Evolutionary conservation across 768 basidiomycete species (phyloP), one percentile per base, ranked within the genome.

Genomic region (Boletus eberwhitei): DNA sequence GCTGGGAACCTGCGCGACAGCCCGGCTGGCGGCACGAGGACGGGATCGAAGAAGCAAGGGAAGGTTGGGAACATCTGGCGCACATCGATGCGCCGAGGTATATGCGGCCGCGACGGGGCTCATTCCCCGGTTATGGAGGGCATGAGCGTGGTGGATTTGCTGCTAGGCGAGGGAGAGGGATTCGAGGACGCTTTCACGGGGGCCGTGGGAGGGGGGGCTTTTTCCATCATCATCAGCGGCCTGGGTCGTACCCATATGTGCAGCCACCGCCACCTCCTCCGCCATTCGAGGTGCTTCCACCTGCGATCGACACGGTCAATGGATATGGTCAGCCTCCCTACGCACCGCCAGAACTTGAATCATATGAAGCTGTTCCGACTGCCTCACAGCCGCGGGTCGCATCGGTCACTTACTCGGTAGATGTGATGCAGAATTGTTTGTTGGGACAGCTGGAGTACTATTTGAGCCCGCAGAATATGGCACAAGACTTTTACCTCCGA

Each of bases 401-500:
- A 5, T 42, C 52, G 12, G 51, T 77, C 42, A 72, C 80, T 2
- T 85, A 82, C 73, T 78, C 83, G 2, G 66, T 90, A 13, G 91
- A 94, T 64, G 71, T 81, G 22, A 83, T 80, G 47, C 71, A 84
- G 46, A 87, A 79, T 63, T 84, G 81, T 66, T 75, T 96, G 26
- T 79, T 96, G 41, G 86, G 83, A 1, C 89, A 96, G 70, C 73
- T 96, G 48, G 95, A 96, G 72, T 97, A 93, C 70, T 98, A 96
- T 74, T 77, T 98, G 61, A 91, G 92, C 61, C 77, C 87, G 52
- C 86, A 97, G 67, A 97, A 96, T 67, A 78, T 98, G 74, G 88
- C 82, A n/a, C 83, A 85, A 66, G 94, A 98, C 69, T 79, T 88
- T 60, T 96, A 80, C 73, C 75, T 98, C 35, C 80, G 92, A 49